Evolutionary conservation across 192 early-diverging fungal genomes (phyloP), one percentile per base, ranked within the genome.

Genomic region (Linnemannia hyalina): DNA sequence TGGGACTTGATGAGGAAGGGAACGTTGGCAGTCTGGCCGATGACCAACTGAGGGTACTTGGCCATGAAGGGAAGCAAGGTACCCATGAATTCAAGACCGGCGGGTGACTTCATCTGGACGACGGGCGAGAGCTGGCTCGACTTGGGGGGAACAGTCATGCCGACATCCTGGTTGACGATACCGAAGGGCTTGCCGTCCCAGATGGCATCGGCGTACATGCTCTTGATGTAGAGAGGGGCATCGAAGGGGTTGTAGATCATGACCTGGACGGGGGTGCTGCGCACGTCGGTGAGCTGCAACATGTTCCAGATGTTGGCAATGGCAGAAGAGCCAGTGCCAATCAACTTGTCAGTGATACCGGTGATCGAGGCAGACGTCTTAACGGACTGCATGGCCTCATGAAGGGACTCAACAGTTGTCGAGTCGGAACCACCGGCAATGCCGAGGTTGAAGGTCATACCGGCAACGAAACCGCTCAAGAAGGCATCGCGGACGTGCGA

Each of bases 231-330:
- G 15, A 93, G 68, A 35, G 84, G 81, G 41, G 91, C 83, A 60
- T 88, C 87, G 82, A 93, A 93, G 40, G 92, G 92, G 80, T 93
- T 90, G 46, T 89, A 87, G 60, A 93, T 87, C 35, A 84, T 81
- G 42, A 93, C 91, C 38, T 88, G 80, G 55, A 89, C 89, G 68
- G 78, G 78, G 8, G 84, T 81, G 36, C 6, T 13, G 63, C 84
- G 84, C 6, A 54, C 35, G 29, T 70, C 23, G 35, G 41, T 49
- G 22, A 52, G 74, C 47, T 86, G 80, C 49, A 81, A 36, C 84
- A 86, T 86, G 26, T 77, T 73, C n/a, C 47, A 29, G n/a, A 81
- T 10, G 46, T 73, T 55, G 29, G 84, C 71, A 65, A 60, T 35
- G n/a, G 84, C 78, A 75, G 86, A 75, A 54, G 68, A 75, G 36